These are phyloP conservation scores for Sugiyamaella boreocaroliniensis DNA, from an alignment of 805 yeast species.

Conservation along the genomic window DNA sequence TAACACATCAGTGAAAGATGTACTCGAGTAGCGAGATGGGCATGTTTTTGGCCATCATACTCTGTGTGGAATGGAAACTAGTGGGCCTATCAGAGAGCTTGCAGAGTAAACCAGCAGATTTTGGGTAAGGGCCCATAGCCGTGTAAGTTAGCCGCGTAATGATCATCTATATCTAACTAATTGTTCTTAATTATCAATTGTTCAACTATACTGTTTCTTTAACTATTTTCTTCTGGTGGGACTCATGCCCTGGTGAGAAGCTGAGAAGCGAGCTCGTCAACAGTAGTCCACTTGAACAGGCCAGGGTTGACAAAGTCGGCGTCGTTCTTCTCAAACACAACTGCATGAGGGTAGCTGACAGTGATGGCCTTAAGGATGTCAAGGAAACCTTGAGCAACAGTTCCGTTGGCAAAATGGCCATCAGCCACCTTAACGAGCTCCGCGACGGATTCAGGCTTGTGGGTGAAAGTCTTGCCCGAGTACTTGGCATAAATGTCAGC, in stretches of 20 bases:
- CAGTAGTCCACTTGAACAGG: conserved; percentile 16
- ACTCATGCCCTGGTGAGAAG: neutral
- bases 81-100: too few relatives aligned
- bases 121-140: too few relatives aligned
- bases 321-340: conserved; percentile 9
- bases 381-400: neutral
- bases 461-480: conserved; percentile 16
- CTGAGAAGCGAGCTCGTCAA: neutral
- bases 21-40: too few relatives aligned
- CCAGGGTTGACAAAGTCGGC: conserved; percentile 24
- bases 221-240: too few relatives aligned
- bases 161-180: too few relatives aligned
- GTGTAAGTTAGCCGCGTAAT: too few relatives aligned
- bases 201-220: too few relatives aligned
- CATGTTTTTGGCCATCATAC: too few relatives aligned
- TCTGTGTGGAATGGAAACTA: too few relatives aligned
- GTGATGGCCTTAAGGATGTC: conserved; percentile 1
- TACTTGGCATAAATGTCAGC: conserved; percentile 18
- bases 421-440: conserved; percentile 3
- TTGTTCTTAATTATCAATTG: too few relatives aligned
- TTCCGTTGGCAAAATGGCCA: neutral
- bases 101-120: too few relatives aligned
- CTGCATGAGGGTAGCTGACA: neutral
- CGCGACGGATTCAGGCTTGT: conserved; percentile 6
- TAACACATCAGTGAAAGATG: too few relatives aligned